Evolutionary conservation across 2,329 filamentous ascomycete species (phyloP).

Genomic region (Stachybotrys chlorohalonatus): DNA sequence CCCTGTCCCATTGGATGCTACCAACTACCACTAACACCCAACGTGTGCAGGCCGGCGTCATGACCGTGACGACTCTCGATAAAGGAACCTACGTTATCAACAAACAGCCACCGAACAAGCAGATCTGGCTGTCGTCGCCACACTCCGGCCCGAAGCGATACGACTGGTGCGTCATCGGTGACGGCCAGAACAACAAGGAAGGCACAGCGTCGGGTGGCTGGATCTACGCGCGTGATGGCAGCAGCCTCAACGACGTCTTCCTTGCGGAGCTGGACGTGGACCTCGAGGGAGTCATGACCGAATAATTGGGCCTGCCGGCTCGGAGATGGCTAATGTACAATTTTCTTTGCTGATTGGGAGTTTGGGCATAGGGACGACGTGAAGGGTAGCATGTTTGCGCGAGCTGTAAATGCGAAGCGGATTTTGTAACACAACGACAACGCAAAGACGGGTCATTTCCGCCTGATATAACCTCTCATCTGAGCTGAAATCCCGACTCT

Average conservation of each 20-base stretch:
- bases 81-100: conserved; percentile 88
- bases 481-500: no score
- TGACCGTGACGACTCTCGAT: conserved; percentile 62
- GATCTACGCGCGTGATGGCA: conserved; percentile 83
- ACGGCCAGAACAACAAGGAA: conserved; percentile 66
- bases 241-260: conserved; percentile 63
- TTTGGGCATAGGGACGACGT: not conserved
- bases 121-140: conserved; percentile 93
- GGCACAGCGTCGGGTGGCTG: conserved; percentile 66
- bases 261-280: conserved; percentile 67
- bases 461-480: no score
- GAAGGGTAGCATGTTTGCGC: not conserved
- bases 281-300: conserved; percentile 26
- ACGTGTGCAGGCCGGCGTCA: conserved; percentile 63
- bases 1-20: not conserved
- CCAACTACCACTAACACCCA: conserved; percentile 7
- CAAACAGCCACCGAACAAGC: conserved; percentile 97
- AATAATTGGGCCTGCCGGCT: conserved; percentile 5
- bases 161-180: conserved; percentile 73
- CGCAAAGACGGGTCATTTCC: no score
- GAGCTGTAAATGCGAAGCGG: not conserved
- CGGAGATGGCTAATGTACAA: not conserved
- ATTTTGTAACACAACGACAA: not conserved
- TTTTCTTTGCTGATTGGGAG: not conserved
- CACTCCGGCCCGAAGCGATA: conserved; percentile 87